Percentiles rank a stretch among this genome's conserved stretches.
These are phyloP conservation scores for Ogataea zsoltii DNA, from an alignment of 805 yeast species.

Conservation along the genomic window DNA sequence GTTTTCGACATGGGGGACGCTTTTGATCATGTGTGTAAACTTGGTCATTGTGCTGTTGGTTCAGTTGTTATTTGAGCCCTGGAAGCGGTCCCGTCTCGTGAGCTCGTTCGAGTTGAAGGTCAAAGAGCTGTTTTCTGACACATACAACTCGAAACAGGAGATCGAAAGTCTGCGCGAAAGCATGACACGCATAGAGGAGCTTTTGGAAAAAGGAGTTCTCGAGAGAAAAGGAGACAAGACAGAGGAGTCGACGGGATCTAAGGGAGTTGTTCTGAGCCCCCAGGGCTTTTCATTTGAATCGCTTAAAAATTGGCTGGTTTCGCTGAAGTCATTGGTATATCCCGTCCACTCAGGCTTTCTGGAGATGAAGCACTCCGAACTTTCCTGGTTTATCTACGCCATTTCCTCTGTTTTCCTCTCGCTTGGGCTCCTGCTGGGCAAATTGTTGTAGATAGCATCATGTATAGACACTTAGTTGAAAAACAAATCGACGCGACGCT, in stretches of 20 bases:
- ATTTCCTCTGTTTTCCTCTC: slow-evolving; percentile 8
- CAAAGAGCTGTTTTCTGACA: slow-evolving; percentile 47
- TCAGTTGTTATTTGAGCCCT: slow-evolving; percentile 89
- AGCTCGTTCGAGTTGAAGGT: slow-evolving; percentile 83
- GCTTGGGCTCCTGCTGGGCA: slow-evolving; percentile 7
- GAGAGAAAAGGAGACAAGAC: neutral
- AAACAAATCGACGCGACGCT: neutral
- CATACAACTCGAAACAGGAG: slow-evolving; percentile 20
- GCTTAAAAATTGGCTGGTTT: slow-evolving; percentile 2
- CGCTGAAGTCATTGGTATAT: neutral
- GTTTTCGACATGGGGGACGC: slow-evolving; percentile 96
- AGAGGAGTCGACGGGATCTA: neutral
- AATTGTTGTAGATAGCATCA: neutral
- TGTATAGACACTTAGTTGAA: neutral
- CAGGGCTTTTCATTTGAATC: neutral
- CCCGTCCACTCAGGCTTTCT: neutral
- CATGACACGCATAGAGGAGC: slow-evolving; percentile 12
- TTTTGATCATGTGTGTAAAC: slow-evolving; percentile 85
- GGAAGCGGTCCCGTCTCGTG: slow-evolving; percentile 83
- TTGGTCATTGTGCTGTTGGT: slow-evolving; percentile 74
- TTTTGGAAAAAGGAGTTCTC: neutral
- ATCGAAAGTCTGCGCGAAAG: slow-evolving; percentile 20
- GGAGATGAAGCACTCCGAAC: neutral
- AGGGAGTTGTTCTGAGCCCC: neutral
- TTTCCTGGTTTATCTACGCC: slow-evolving; percentile 5